These are phyloP conservation scores for Colletotrichum costaricense DNA, from an alignment of 2,329 filamentous ascomycete species.

Conservation along the genomic window DNA sequence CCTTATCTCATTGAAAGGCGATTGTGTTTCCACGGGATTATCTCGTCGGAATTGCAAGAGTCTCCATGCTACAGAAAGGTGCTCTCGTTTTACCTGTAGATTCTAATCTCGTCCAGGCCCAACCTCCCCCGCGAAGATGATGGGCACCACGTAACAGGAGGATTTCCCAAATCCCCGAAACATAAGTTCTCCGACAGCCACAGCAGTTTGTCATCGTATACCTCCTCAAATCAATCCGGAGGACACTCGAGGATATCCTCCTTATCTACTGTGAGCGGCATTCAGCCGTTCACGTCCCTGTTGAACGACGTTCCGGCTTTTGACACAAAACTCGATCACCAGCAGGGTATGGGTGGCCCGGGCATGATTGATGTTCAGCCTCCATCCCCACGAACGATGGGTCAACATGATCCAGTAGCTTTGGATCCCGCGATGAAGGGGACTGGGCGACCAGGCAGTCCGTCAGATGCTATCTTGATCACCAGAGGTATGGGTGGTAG, in stretches of 20 bases:
- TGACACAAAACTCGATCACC: slow-evolving; percentile 47
- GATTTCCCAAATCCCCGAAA: slow-evolving; percentile 37
- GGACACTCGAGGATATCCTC: slow-evolving; percentile 66
- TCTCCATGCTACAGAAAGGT: background rate
- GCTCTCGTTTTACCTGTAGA: background rate
- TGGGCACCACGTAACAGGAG: slow-evolving; percentile 33
- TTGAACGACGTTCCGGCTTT: slow-evolving; percentile 51
- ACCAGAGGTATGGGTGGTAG: slow-evolving; percentile 34
- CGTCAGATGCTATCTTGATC: slow-evolving; percentile 42
- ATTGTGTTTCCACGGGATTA: background rate
- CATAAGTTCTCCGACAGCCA: slow-evolving; percentile 63
- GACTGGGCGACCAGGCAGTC: slow-evolving; percentile 36
- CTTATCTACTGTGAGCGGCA: slow-evolving; percentile 60
- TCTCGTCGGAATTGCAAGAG: background rate
- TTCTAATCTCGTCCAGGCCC: slow-evolving; percentile 38
- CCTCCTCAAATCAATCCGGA: slow-evolving; percentile 57
- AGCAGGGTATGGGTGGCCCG: slow-evolving; percentile 32
- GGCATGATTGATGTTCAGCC: slow-evolving; percentile 37
- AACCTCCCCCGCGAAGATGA: slow-evolving; percentile 35
- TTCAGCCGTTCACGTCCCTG: slow-evolving; percentile 47
- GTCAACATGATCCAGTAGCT: background rate
- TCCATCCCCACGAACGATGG: slow-evolving; percentile 39
- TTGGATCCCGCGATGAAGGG: slow-evolving; percentile 32
- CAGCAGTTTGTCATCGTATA: slow-evolving; percentile 63
- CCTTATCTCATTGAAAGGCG: background rate